Evolutionary conservation across 2,329 filamentous ascomycete genomes (phyloP), one percentile per base, ranked within the genome.

Genomic region (Juglanconis juglandina): DNA sequence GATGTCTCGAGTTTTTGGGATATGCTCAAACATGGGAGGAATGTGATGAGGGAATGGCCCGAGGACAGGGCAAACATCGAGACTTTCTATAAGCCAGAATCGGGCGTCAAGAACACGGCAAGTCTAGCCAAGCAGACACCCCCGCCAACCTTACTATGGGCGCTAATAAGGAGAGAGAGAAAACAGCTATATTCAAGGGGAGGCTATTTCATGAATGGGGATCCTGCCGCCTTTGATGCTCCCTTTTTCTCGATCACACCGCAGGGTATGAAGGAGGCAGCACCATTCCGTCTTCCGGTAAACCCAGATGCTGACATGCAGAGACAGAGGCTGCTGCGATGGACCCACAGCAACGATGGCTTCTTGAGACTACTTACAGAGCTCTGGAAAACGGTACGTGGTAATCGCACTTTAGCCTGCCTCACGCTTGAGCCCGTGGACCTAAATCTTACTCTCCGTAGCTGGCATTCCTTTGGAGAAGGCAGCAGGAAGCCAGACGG

Each of bases 281-380:
- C 53, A 24, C 24, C 24, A 24, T 24, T 24, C 24, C 24, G 24
- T 24, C 24, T 24, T 24, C 24, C 24, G 24, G 24, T 24, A 24
- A 24, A 24, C 24, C 24, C 24, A 24, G 2, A 24, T 24, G 24
- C 24, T 24, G 24, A 24, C 24, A 24, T 24, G 24, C 24, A 44
- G 14, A 13, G 4, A 69, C 67, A 9, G 74, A 76, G 42, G 68
- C 72, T 0, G 68, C 67, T 34, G 64, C 70, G 5, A 73, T 77
- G 71, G 76, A 78, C 57, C 76, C 76, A 0, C 65, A 69, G 66
- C 75, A 76, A 42, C 64, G 74, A 37, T 69, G 67, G 68, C 66
- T 67, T 5, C 66, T 76, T 8, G 74, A 76, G 53, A 53, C 67
- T 14, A 64, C 72, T 1, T 76, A 74, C n/a, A 66, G 64, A 1